Evolutionary conservation across 2,329 filamentous ascomycete species (phyloP), one percentile per base, ranked within the genome.

Genomic region (Fusarium protoensiforme): DNA sequence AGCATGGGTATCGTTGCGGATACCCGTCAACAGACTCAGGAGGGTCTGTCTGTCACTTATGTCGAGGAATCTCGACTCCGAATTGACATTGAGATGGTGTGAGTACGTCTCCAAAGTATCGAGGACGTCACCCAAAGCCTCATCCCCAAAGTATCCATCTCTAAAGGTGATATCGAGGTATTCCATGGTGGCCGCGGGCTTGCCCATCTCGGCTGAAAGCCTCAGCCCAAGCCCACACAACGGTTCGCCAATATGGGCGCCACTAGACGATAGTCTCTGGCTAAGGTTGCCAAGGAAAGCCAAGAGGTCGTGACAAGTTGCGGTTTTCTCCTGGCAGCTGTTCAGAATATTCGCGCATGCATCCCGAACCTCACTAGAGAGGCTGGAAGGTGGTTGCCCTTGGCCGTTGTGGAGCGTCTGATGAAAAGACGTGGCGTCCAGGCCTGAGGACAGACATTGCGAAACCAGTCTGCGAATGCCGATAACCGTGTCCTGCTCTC

Each of bases 221-320:
- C 65, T 71, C 58, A 84, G 66, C 2, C 77, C 82, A 33, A 80
- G 64, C 18, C 77, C 75, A 46, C 79, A 78, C 10, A 86, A 68
- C 2, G 77, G 53, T 0, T 69, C 48, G 14, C 80, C 76, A 7
- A 84, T 51, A 27, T 72, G 64, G 8, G 72, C 58, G 7, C 67
- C 71, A 22, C 75, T 65, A 9, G 68, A 67, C 5, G 79, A 73
- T 11, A 85, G 73, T 48, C 79, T 80, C 48, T 83, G 77, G 29
- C 78, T 73, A 16, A 87, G 62, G 68, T 86, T 85, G 61, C 85
- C 84, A 27, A 87, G 71, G 58, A 87, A 81, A 1, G 76, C 68
- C 41, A 87, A 74, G 13, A 70, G 70, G 56, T 80, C 71, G 7
- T 73, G 67, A 16, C 27, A 60, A n/a, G 57, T 38, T 24, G 58